Evolutionary conservation across 2,329 filamentous ascomycete genomes (phyloP).

Genomic region (Fusarium sp.): DNA sequence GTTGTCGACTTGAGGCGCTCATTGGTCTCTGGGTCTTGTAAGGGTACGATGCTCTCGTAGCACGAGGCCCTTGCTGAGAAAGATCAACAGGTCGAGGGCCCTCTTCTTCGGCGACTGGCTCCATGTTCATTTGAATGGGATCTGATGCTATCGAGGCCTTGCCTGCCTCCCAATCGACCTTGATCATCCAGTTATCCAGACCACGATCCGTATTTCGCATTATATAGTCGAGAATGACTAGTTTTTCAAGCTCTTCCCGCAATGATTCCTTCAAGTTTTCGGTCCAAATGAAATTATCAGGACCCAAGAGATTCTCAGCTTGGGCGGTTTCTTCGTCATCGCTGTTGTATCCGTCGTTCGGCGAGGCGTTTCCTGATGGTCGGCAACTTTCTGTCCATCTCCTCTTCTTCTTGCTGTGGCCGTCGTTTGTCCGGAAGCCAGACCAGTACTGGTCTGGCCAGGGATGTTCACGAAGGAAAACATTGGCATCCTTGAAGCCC

Average conservation of each 20-base stretch:
- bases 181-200: slow-evolving; percentile 99
- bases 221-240: slow-evolving; percentile 98
- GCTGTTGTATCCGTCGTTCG: slow-evolving; percentile 74
- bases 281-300: slow-evolving; percentile 83
- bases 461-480: slow-evolving; percentile 93
- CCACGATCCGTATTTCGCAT: slow-evolving; percentile 99
- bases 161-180: slow-evolving; percentile 87
- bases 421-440: slow-evolving; percentile 76
- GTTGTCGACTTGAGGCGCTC: slow-evolving; percentile 73
- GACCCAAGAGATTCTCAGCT: slow-evolving; percentile 65
- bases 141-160: slow-evolving; percentile 89
- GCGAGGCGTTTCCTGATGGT: slow-evolving; percentile 64
- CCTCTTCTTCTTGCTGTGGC: slow-evolving; percentile 71
- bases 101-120: slow-evolving; percentile 58
- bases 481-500: slow-evolving; percentile 95
- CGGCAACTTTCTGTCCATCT: slow-evolving; percentile 86
- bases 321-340: slow-evolving; percentile 66
- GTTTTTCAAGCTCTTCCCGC: slow-evolving; percentile 93
- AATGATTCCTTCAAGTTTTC: slow-evolving; percentile 90
- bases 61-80: slow-evolving; percentile 57
- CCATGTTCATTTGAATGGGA: slow-evolving; percentile 76
- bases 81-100: slow-evolving; percentile 74
- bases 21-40: slow-evolving; percentile 88
- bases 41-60: slow-evolving; percentile 67
- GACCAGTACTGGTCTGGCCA: slow-evolving; percentile 92